Base-by-base conservation (phyloP, 192 early-diverging fungal genomes). In the Piromyces finnis region DNA sequence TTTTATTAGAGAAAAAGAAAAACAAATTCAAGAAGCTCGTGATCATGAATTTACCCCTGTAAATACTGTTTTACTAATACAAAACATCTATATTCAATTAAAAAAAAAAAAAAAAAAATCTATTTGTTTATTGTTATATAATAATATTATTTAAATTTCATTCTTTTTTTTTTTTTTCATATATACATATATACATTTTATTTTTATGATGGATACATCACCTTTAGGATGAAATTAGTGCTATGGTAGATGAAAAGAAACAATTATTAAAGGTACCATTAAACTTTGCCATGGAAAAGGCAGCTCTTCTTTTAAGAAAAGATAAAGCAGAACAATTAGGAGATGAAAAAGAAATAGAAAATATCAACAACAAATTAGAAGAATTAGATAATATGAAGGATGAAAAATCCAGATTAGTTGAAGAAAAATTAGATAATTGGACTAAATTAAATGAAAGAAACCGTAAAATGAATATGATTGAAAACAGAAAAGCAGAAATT, bases 191-290 rank as follows among this genome's bases (percentile, higher is more conserved):
- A 35, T 35, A 35, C 12, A 35, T 35, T 35, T 12, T 35, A 7
- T 35, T 35, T 35, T 7, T 7, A 35, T 35, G n/a, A n/a, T n/a
- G n/a, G n/a, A n/a, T n/a, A n/a, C 12, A 7, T 35, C 15, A 39
- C 2, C 15, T 80, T n/a, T 79, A 81, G 78, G 83, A 59, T 12
- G 84, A 84, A 32, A 81, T 84, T 30, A 78, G 77, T 29, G 84
- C 80, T 17, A 84, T 84, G 83, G 35, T 84, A 29, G 41, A 35
- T 28, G 78, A 81, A 84, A 84, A 84, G 28, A 27, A 78, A 29
- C 51, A 32, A 77, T 29, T 81, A 28, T 78, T 77, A 29, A 29
- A 37, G 3, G 77, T 77, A 22, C 78, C 81, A 17, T 77, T 59
- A 28, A 84, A 84, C 32, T 39, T 77, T 77, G 78, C 35, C 12